Conservation (phyloP, 768 basidiomycete genomes). For the Tubosaeta sp. region DNA sequence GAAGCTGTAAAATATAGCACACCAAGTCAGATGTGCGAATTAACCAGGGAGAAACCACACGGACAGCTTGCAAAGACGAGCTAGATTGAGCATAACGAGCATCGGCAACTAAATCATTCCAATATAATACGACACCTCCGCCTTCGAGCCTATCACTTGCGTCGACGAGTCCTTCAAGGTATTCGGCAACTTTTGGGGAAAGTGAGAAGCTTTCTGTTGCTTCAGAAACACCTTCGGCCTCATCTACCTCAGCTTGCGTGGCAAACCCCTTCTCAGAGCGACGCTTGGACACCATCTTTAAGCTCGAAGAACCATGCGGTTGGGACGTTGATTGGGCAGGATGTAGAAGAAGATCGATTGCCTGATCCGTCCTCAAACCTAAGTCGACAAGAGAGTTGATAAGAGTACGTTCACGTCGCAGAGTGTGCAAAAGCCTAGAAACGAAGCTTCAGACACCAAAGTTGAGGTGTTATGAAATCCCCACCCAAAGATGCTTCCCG, state of each 20-base stretch:
- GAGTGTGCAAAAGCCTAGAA: slow-evolving; percentile 55
- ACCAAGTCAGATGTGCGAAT: not conserved
- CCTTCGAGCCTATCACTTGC: slow-evolving; percentile 84
- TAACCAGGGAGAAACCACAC: slow-evolving; percentile 13
- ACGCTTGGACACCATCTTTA: not conserved
- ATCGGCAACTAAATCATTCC: slow-evolving; percentile 91
- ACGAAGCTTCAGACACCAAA: slow-evolving; percentile 5
- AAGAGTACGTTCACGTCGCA: slow-evolving; percentile 67
- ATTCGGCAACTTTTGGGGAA: slow-evolving; percentile 23
- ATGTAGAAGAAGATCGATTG: slow-evolving; percentile 71
- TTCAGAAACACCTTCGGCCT: slow-evolving; percentile 54
- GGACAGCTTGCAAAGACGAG: slow-evolving; percentile 47
- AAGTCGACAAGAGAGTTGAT: slow-evolving; percentile 56
- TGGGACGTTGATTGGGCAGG: slow-evolving; percentile 50
- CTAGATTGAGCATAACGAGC: slow-evolving; percentile 52
- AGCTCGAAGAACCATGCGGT: slow-evolving; percentile 25
- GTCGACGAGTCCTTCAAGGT: slow-evolving; percentile 75
- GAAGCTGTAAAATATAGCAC: slow-evolving; percentile 19
- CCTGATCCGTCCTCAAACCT: slow-evolving; percentile 60
- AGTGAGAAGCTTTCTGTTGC: slow-evolving; percentile 85
- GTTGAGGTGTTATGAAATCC: slow-evolving; percentile 9
- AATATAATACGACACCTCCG: slow-evolving; percentile 71
- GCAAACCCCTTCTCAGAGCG: slow-evolving; percentile 10
- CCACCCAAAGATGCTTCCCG: slow-evolving; percentile 49
- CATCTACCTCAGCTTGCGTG: not conserved